Percentiles rank a stretch among this genome's conserved stretches.
These are phyloP conservation scores for Aspergillus coremiiformis DNA, from an alignment of 495 filamentous ascomycete genomes.

Conservation along the genomic window DNA sequence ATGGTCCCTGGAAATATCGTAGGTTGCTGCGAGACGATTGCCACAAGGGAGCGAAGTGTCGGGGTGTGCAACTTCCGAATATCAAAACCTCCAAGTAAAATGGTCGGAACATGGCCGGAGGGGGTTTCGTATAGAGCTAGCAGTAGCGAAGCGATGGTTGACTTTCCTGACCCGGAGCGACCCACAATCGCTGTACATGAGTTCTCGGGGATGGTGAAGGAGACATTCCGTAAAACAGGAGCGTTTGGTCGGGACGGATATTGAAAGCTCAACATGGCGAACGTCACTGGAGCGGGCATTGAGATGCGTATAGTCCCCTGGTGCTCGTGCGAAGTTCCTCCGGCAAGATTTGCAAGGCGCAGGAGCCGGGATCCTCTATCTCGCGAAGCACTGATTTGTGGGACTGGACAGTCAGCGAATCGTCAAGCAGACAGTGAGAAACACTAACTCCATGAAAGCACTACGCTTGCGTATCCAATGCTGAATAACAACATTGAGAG, in stretches of 20 bases:
- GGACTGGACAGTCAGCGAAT: conserved; percentile 40
- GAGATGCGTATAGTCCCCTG: conserved; percentile 36
- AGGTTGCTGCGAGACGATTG: conserved; percentile 70
- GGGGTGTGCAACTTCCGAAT: conserved; percentile 51
- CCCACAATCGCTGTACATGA: conserved; percentile 72
- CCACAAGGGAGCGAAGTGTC: conserved; percentile 59
- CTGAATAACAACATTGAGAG: conserved; percentile 81
- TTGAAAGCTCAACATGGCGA: conserved; percentile 55
- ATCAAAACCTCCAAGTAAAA: conserved; percentile 52
- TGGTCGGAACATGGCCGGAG: conserved; percentile 15
- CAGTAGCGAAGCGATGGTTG: conserved; percentile 71
- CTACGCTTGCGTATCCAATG: conserved; percentile 59
- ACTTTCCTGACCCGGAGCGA: conserved; percentile 81
- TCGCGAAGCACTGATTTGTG: conserved; percentile 68
- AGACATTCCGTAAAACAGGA: conserved; percentile 50
- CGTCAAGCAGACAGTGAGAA: not conserved
- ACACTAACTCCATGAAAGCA: conserved; percentile 53
- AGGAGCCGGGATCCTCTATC: conserved; percentile 68
- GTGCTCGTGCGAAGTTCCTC: conserved; percentile 51
- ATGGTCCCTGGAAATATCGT: conserved; percentile 71
- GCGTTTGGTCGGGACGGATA: conserved; percentile 56
- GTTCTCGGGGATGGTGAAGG: conserved; percentile 49
- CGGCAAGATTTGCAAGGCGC: conserved; percentile 56
- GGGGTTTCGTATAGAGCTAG: conserved; percentile 55
- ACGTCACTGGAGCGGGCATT: conserved; percentile 51